Evolutionary conservation across 306 rosid species (phyloP), one percentile per base, ranked within the genome.

Genomic region (Erythrophleum fordii): DNA sequence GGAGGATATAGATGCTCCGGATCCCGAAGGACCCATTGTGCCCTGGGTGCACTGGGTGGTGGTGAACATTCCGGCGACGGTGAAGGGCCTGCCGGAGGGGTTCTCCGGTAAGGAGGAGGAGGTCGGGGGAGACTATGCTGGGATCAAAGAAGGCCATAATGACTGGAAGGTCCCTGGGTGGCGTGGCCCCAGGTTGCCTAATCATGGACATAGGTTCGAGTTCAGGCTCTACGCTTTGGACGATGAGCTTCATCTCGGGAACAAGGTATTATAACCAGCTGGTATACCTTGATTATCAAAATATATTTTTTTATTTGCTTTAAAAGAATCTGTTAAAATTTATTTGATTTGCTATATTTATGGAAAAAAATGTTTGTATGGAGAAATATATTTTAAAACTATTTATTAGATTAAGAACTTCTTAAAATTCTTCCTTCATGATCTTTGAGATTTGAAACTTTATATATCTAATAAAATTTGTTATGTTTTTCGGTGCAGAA

Each of bases 11-110:
- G 98, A 95, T 69, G 92, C 95, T 0, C 89, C 97, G 0, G 93
- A 94, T 52, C 94, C 97, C 0, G 56, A 46, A 0, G 85, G 85
- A 0, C 97, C 97, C 0, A 52, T 90, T 4, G 91, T 91, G 71
- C 97, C 98, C 3, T 91, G 92, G 95, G 90, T 92, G 0, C 84
- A 79, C 3, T 95, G 98, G 98, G 97, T 92, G 1, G 91, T 89
- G 26, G 88, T 78, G 1, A 92, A 94, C 45, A 90, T 92, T 0
- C 91, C 97, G 3, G 76, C 95, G 0, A 23, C 81, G 0, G n/a
- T 87, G 1, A 92, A 95, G 71, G 78, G 91, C 0, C 59, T 90
- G 34, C 92, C 97, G 17, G 97, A 92, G 83, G 97, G 97, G 6
- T 92, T 92, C 39, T 90, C 98, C 2, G 89, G 92, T 5, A 90